Conservation (phyloP, 345 rosid species). For the Lenwebbia sp. region DNA sequence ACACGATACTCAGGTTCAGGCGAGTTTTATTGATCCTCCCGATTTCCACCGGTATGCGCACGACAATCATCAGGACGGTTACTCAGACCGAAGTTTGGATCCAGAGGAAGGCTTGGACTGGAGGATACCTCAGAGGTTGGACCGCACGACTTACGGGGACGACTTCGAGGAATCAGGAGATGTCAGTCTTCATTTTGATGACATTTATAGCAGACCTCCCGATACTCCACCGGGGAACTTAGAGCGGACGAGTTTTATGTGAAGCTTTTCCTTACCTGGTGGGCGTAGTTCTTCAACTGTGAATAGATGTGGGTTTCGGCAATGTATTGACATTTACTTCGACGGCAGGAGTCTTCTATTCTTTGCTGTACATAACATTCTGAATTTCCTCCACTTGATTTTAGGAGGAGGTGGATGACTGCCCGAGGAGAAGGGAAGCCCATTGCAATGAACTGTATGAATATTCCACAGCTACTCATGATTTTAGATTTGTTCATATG, state of each 20-base stretch:
- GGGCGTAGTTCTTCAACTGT: background rate
- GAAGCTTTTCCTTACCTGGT: background rate
- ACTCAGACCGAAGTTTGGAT: slow-evolving; percentile 36
- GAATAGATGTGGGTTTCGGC: background rate
- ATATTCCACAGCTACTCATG: background rate
- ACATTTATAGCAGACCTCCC: slow-evolving; percentile 62
- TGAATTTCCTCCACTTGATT: background rate
- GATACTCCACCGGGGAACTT: slow-evolving; percentile 23
- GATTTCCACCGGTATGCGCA: slow-evolving; percentile 23
- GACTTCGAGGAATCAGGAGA: slow-evolving; percentile 49
- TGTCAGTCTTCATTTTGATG: slow-evolving; percentile 68
- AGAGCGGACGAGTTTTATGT: slow-evolving; percentile 11
- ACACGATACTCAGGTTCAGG: background rate
- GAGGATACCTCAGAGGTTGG: slow-evolving; percentile 20
- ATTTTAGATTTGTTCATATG: background rate
- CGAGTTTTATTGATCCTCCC: slow-evolving; percentile 54
- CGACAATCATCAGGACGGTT: slow-evolving; percentile 9
- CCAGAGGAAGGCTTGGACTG: slow-evolving; percentile 34
- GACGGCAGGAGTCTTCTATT: background rate
- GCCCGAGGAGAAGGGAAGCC: background rate
- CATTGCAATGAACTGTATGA: background rate
- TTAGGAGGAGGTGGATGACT: background rate
- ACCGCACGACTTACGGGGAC: slow-evolving; percentile 28
- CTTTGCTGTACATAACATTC: background rate
- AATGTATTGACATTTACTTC: background rate